Evolutionary conservation across 2,329 filamentous ascomycete species (phyloP), one percentile per base, ranked within the genome.

Genomic region (Aureobasidium zeae): DNA sequence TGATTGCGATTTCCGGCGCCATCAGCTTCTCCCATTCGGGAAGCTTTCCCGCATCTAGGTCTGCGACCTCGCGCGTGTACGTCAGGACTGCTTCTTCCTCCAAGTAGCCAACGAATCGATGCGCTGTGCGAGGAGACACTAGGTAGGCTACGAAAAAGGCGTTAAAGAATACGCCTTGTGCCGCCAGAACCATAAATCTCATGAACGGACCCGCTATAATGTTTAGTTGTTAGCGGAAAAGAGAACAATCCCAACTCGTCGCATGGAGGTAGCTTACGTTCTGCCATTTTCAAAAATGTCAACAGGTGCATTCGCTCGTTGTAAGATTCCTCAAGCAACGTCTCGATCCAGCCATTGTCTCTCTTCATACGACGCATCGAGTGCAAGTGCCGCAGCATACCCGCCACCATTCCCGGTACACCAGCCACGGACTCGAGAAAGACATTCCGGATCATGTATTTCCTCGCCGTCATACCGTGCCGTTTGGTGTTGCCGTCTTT

Each of bases 11-110:
- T 48, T 94, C 85, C 0, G 91, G 91, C 2, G 91, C 86, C 42
- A 73, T 55, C 56, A 94, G 80, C 6, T 79, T 74, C 19, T 76
- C 70, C 88, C 91, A 98, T 54, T 78, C 78, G 1, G 88, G 87
- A 11, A 95, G 68, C 47, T 77, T 75, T n/a, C 89, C 89, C 2
- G 74, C 72, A 47, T 96, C 88, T 17, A 98, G 75, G 57, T 96
- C 91, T 52, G 79, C 71, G 55, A 96, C 83, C 48, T 86, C 85
- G 37, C 87, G 79, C 0, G 86, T 91, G 68, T 98, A 98, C 0
- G 91, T 98, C 58, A 94, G 76, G 1, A 96, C 89, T 7, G 91
- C 91, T 64, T 98, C 91, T 62, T 98, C 91, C 64, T 98, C 91
- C 10, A 98, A 77, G 55, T 96, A 96, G 2, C 88, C 91, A 42